Conservation (phyloP, 352 stramenopile species). For the Phytopythium aichiense region DNA sequence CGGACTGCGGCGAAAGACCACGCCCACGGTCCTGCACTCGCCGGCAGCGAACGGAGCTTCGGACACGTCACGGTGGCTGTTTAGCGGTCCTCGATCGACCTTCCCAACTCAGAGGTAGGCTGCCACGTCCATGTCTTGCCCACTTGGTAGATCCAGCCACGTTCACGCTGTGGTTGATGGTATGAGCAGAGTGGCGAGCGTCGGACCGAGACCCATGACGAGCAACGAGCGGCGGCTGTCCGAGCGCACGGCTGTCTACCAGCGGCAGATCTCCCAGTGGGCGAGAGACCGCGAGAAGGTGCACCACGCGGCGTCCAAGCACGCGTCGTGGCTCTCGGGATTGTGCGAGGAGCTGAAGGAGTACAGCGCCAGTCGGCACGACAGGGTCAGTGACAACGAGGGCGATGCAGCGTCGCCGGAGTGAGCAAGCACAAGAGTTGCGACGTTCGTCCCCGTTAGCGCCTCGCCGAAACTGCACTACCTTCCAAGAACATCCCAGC, state of each 20-base stretch:
- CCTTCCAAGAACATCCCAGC: neutral
- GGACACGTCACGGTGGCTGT: constrained; percentile 6
- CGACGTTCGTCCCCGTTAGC: neutral
- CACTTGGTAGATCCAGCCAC: neutral
- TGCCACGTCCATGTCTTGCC: neutral
- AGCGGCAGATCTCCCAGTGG: constrained; percentile 62
- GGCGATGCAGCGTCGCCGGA: neutral
- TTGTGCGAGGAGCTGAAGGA: constrained; percentile 62
- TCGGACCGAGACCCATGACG: neutral
- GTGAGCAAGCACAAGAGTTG: neutral
- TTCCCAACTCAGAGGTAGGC: neutral
- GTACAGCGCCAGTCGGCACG: constrained; percentile 44
- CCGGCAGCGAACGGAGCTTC: neutral
- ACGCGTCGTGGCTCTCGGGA: constrained; percentile 53
- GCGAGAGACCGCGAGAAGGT: constrained; percentile 51
- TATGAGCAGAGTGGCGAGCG: neutral
- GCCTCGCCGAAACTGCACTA: neutral
- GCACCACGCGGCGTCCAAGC: constrained; percentile 52
- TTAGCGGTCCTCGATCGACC: neutral
- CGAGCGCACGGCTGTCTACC: constrained; percentile 23
- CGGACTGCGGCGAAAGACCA: neutral
- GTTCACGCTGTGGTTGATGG: neutral
- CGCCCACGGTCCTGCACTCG: neutral
- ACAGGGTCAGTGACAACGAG: constrained; percentile 17
- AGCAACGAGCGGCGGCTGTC: constrained; percentile 6